Evolutionary conservation across 1,284 basidiomycete genomes (phyloP), one percentile per base, ranked within the genome.

Genomic region (Sanguinoderma infundibulare): DNA sequence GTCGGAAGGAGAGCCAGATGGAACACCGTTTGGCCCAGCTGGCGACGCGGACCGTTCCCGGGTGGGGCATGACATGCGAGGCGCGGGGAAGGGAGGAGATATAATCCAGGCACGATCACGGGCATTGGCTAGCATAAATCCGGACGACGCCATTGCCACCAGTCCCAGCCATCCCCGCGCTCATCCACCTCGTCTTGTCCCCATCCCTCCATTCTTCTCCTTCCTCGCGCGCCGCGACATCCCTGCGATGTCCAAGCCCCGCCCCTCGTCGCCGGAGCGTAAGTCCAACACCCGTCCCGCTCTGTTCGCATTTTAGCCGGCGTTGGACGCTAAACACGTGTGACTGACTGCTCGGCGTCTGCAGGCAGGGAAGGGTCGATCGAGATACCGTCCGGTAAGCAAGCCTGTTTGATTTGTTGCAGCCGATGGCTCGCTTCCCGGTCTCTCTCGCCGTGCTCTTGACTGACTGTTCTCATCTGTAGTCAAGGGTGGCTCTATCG

Each of bases 321-420:
- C 7, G 20, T 34, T 14, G 39, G n/a, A n/a, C n/a, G n/a, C n/a
- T n/a, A 22, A 38, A 39, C 42, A 46, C 54, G n/a, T 34, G 40
- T 17, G 54, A 14, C 32, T n/a, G n/a, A n/a, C n/a, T n/a, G n/a
- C 22, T 30, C 26, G 42, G 49, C 49, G 49, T 56, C 47, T 38
- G 32, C 35, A 60, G 59, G 40, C 32, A 35, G 24, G 35, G 53
- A 44, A 8, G 36, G 12, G 24, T 60, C 59, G 40, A 60, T 60
- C 53, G 59, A 56, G 40, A 44, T 60, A 50, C 34, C 54, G 14
- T 24, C 53, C 14, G 47, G 59, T 60, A 20, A 60, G 59, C 35
- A 12, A 7, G 6, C 20, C 36, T 5, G 17, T 9, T 9, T n/a
- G n/a, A 2, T 53, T 28, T 39, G 38, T n/a, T 39, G 38, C 38